Conservation (phyloP, 1,284 basidiomycete species). For the Cystobasidium pallidum region DNA sequence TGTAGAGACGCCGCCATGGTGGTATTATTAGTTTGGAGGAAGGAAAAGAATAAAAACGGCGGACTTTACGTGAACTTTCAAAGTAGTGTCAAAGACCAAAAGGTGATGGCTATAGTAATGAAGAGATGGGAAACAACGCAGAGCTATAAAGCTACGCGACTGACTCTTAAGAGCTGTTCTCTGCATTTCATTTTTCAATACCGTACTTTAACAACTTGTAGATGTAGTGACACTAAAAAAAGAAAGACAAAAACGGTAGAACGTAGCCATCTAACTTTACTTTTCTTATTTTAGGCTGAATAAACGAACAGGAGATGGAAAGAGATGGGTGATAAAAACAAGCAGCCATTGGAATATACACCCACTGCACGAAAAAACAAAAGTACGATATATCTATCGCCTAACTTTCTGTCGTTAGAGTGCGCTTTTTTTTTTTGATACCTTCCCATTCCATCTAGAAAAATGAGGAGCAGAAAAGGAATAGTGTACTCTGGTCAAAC, state of each 20-base stretch:
- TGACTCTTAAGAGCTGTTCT: neutral
- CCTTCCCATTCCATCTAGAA: too few relatives aligned
- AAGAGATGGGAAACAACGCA: too few relatives aligned
- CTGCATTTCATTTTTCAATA: constrained; percentile 16
- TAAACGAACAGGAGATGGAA: too few relatives aligned
- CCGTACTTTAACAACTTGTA: constrained; percentile 33
- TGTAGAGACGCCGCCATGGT: constrained; percentile 37
- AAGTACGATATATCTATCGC: constrained; percentile 10
- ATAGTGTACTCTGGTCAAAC: neutral
- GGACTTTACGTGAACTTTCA: neutral
- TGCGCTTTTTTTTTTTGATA: neutral
- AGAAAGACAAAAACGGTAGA: too few relatives aligned
- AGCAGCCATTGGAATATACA: too few relatives aligned
- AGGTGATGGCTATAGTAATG: too few relatives aligned
- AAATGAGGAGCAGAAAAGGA: neutral
- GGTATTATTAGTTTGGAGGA: too few relatives aligned
- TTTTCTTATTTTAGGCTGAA: too few relatives aligned
- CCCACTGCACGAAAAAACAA: neutral
- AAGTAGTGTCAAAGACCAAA: too few relatives aligned
- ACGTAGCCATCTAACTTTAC: too few relatives aligned
- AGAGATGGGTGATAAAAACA: too few relatives aligned
- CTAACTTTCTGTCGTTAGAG: neutral
- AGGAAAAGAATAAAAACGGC: neutral
- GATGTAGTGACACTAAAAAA: neutral
- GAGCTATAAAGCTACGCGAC: neutral